Evolutionary conservation across 192 early-diverging fungal genomes (phyloP).

Genomic region (Backusella sp.): DNA sequence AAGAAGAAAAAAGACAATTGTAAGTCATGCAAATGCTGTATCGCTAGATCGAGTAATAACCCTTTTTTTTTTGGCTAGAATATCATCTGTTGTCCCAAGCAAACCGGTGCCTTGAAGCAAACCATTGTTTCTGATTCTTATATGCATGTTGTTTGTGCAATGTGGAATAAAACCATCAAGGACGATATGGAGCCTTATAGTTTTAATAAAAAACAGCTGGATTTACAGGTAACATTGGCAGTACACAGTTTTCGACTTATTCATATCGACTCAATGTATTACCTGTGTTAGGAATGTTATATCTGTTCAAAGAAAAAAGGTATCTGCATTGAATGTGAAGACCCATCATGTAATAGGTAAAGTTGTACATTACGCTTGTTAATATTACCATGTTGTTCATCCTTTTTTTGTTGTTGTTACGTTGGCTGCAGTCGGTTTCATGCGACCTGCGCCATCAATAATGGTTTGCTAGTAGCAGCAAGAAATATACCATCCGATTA

Average conservation of each 20-base stretch:
- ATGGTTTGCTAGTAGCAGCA: conserved; percentile 17
- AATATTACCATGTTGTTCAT: background rate
- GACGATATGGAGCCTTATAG: conserved; percentile 33
- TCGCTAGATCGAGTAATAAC: too few species aligned
- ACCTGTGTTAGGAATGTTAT: conserved; percentile 1
- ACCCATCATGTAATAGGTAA: conserved; percentile 3
- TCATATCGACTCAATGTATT: background rate
- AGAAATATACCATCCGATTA: conserved; percentile 12
- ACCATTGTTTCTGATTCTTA: conserved; percentile 40
- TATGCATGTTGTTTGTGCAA: conserved; percentile 51
- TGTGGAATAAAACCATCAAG: conserved; percentile 35
- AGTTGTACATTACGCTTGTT: background rate
- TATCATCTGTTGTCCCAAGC: conserved; percentile 42
- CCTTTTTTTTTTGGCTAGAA: conserved; percentile 1
- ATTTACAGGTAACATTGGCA: conserved; percentile 22
- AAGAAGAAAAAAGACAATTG: conserved; percentile 36
- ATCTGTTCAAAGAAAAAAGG: conserved; percentile 26
- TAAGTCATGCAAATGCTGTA: conserved; percentile 2
- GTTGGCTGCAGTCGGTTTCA: conserved; percentile 22
- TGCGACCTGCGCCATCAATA: conserved; percentile 33
- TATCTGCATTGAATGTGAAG: conserved; percentile 21
- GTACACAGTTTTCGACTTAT: background rate
- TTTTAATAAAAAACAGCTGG: conserved; percentile 22
- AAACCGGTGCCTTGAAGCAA: conserved; percentile 42
- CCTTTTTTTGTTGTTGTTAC: background rate